Conservation (phyloP, 2,329 filamentous ascomycete species). For the Paraphoma sp. region DNA sequence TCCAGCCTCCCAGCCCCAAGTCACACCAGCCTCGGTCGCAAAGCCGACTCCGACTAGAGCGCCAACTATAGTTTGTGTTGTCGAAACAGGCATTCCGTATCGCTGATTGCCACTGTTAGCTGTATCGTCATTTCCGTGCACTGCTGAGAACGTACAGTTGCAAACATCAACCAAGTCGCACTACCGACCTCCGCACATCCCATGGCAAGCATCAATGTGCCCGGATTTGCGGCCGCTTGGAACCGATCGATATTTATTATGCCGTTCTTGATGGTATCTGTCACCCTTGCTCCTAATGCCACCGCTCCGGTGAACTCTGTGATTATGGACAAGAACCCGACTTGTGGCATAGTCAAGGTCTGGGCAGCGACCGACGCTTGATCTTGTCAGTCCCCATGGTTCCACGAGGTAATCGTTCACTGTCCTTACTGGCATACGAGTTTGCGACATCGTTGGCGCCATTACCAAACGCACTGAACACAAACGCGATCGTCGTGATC, state of each 20-base stretch:
- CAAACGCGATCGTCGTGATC: constrained; percentile 48
- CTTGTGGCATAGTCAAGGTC: constrained; percentile 61
- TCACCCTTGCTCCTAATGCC: constrained; percentile 60
- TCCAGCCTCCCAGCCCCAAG: constrained; percentile 33
- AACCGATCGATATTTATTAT: constrained; percentile 61
- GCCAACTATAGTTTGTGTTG: constrained; percentile 67
- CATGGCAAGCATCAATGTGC: constrained; percentile 65
- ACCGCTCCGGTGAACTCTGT: constrained; percentile 63
- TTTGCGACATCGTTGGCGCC: constrained; percentile 63
- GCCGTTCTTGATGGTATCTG: constrained; percentile 67
- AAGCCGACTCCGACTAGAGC: constrained; percentile 67
- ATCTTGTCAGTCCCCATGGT: background rate
- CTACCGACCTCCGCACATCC: constrained; percentile 62
- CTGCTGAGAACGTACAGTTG: constrained; percentile 48
- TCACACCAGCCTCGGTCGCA: constrained; percentile 43
- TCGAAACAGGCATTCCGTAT: constrained; percentile 64
- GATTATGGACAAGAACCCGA: constrained; percentile 56
- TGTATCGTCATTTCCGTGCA: background rate
- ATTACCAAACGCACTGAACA: constrained; percentile 46
- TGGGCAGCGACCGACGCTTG: constrained; percentile 53
- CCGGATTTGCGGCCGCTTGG: constrained; percentile 49
- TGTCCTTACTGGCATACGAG: constrained; percentile 53
- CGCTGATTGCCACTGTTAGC: constrained; percentile 25
- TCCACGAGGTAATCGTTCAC: background rate
- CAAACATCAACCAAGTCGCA: constrained; percentile 63